Conservation (phyloP, 441 rosid genomes). For the Jatropha podagrica region DNA sequence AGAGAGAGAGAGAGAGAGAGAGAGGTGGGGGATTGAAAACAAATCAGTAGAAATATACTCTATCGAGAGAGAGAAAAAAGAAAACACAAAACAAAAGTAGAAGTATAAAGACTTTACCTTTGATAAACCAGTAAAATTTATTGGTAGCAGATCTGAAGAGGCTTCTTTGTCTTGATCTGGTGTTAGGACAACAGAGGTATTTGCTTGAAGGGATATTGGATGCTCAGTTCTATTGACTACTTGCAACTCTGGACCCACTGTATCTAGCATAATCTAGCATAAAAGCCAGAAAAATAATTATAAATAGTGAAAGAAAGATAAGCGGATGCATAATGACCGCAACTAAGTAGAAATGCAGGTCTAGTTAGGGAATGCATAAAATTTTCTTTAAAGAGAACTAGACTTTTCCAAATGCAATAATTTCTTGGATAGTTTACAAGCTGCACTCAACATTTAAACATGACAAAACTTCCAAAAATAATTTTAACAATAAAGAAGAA, state of each 20-base stretch:
- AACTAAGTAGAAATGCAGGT: not conserved
- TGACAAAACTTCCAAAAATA: not conserved
- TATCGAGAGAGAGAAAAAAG: not conserved
- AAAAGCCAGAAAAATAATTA: conserved; percentile 19
- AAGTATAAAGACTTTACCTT: conserved; percentile 29
- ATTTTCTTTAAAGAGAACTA: not conserved
- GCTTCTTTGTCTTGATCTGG: conserved; percentile 59
- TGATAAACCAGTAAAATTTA: conserved; percentile 53
- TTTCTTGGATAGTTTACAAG: not conserved
- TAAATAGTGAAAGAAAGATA: not conserved
- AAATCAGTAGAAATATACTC: not conserved
- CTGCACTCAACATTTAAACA: not conserved
- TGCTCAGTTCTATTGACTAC: conserved; percentile 67
- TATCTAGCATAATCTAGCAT: conserved; percentile 79
- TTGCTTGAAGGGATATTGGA: conserved; percentile 52
- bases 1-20: not conserved
- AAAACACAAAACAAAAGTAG: not conserved
- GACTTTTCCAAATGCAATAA: not conserved
- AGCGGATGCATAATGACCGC: not conserved
- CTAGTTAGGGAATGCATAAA: too few species aligned
- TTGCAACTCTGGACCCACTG: conserved; percentile 80
- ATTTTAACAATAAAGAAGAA: not conserved
- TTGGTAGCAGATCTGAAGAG: conserved; percentile 51
- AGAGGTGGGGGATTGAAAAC: not conserved
- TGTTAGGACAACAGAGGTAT: conserved; percentile 46